Conservation (phyloP, 2,329 filamentous ascomycete species). For the Fusarium staphyleae region DNA sequence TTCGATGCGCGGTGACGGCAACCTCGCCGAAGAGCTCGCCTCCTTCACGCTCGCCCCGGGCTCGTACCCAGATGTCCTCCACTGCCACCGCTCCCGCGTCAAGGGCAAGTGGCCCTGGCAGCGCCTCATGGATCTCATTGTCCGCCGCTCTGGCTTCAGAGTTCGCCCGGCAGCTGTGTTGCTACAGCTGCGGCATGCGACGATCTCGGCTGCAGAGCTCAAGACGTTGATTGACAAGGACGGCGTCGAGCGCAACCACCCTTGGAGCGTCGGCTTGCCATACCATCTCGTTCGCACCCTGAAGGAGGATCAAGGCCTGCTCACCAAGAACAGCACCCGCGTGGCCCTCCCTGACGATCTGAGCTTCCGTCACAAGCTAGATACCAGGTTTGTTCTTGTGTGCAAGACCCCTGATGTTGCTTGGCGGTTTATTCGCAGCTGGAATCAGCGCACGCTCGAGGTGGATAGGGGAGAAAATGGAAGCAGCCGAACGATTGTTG, state of each 20-base stretch:
- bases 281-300: conserved; percentile 22
- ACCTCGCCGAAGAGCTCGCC: conserved; percentile 37
- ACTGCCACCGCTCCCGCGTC: conserved; percentile 30
- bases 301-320: neutral
- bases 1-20: conserved; percentile 32
- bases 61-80: conserved; percentile 25
- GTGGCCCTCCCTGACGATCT: conserved; percentile 10
- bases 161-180: conserved; percentile 43
- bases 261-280: conserved; percentile 20
- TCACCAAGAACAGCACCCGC: conserved; percentile 10
- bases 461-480: conserved; percentile 19
- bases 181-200: conserved; percentile 42
- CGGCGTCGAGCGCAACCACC: conserved; percentile 8
- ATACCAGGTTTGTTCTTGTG: conserved; percentile 45
- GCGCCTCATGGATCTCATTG: conserved; percentile 31
- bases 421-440: conserved; percentile 51
- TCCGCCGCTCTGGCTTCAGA: conserved; percentile 32
- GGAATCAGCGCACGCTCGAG: conserved; percentile 48
- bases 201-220: conserved; percentile 39
- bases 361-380: conserved; percentile 30
- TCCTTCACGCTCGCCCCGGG: conserved; percentile 43
- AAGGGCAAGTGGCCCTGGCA: conserved; percentile 38
- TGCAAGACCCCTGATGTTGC: conserved; percentile 46
- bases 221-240: conserved; percentile 23
- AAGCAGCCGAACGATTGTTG: conserved; percentile 34